These are phyloP conservation scores for Microcyclosporella mali DNA, from an alignment of 2,329 filamentous ascomycete genomes.

Conservation along the genomic window DNA sequence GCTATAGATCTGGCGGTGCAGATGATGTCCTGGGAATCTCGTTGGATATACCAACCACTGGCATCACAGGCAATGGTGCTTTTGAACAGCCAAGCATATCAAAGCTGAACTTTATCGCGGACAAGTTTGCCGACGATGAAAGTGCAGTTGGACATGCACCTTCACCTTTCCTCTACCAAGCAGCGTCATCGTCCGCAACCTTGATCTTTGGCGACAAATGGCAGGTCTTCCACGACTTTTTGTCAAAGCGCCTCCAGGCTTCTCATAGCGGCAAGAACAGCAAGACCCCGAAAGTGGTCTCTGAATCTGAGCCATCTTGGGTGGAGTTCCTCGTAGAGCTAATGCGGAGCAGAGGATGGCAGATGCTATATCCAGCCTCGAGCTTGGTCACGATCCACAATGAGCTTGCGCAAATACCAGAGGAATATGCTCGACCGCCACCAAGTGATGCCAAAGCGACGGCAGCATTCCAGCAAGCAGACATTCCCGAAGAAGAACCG, in stretches of 20 bases:
- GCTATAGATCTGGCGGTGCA: conserved; percentile 40
- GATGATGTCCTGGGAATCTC: conserved; percentile 68
- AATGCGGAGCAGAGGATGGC: conserved; percentile 69
- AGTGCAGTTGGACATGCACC: conserved; percentile 29
- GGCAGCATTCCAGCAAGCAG: not conserved
- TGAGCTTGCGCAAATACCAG: conserved; percentile 66
- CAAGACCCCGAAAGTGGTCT: conserved; percentile 51
- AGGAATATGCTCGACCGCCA: conserved; percentile 48
- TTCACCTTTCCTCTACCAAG: conserved; percentile 74
- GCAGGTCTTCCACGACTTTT: conserved; percentile 76
- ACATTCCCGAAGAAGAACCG: conserved; percentile 24
- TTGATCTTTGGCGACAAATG: conserved; percentile 82
- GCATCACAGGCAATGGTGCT: conserved; percentile 54
- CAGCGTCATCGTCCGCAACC: conserved; percentile 73
- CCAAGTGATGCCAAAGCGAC: conserved; percentile 3
- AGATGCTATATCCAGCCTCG: conserved; percentile 66
- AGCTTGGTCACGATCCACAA: conserved; percentile 67
- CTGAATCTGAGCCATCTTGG: conserved; percentile 66
- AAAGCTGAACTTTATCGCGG: conserved; percentile 16
- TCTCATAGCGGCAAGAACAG: conserved; percentile 20
- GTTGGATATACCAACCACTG: conserved; percentile 62
- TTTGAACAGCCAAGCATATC: conserved; percentile 45
- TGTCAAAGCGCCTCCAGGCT: conserved; percentile 51
- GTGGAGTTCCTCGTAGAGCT: conserved; percentile 72
- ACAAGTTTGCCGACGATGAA: conserved; percentile 29